phyloP scores from a whole-genome alignment of 768 basidiomycete species.

The Cyclocybe aegerita region DNA sequence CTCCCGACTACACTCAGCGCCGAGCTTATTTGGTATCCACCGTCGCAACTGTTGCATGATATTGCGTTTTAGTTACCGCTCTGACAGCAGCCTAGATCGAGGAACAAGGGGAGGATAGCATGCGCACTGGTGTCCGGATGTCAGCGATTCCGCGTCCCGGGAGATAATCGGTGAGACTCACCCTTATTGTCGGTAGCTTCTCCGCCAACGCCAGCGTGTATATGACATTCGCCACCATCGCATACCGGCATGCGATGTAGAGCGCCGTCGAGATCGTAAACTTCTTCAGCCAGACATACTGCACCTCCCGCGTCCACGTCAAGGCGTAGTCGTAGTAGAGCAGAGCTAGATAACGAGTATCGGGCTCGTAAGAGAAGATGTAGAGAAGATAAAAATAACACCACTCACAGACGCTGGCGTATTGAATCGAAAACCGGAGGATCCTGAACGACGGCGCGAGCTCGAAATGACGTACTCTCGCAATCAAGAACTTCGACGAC shows the following conservation, averaged over 20 bases:
- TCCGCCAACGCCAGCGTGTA: constrained; percentile 10
- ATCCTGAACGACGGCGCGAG: too few relatives aligned
- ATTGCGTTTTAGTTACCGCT: not conserved
- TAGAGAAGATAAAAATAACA: not conserved
- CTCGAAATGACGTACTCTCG: too few relatives aligned
- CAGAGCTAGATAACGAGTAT: constrained; percentile 6
- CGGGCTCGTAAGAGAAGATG: not conserved
- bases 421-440: constrained; percentile 10
- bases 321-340: constrained; percentile 16
- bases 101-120: not conserved
- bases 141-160: not conserved
- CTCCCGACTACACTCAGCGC: constrained; percentile 15
- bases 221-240: constrained; percentile 11
- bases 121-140: not conserved
- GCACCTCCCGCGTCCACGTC: constrained; percentile 14
- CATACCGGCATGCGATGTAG: constrained; percentile 16
- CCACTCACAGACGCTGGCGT: constrained; percentile 7
- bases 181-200: constrained; percentile 9
- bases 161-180: not conserved
- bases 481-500: too few relatives aligned
- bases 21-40: constrained; percentile 11
- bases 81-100: not conserved
- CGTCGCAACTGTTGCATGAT: constrained; percentile 9
- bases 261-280: constrained; percentile 12
- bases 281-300: constrained; percentile 11